A percentile compares a stretch with the other conserved stretches of the same genome.
These are phyloP conservation scores for Candida sanyaensis DNA, from an alignment of 1,139 yeast genomes.

Conservation along the genomic window DNA sequence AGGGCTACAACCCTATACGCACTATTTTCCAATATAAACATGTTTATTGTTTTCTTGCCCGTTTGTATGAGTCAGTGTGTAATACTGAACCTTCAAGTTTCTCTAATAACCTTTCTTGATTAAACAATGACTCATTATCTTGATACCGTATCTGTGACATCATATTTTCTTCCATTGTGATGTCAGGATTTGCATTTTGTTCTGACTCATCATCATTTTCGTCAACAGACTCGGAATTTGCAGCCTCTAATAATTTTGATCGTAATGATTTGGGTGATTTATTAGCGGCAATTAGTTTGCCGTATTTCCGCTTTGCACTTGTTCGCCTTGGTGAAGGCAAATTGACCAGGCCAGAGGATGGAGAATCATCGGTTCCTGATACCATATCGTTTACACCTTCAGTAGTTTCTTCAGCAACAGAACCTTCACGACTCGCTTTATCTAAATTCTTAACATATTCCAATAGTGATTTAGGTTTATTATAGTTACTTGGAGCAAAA, in stretches of 20 bases:
- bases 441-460: constrained; percentile 29
- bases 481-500: constrained; percentile 38
- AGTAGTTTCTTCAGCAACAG: constrained; percentile 4
- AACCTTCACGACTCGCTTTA: constrained; percentile 5
- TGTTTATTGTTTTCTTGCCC: constrained; percentile 6
- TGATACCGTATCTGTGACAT: constrained; percentile 34
- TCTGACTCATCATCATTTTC: constrained; percentile 3
- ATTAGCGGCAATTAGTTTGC: constrained; percentile 25
- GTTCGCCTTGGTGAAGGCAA: constrained; percentile 45
- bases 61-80: background rate
- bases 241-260: constrained; percentile 9
- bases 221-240: constrained; percentile 2
- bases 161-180: constrained; percentile 22
- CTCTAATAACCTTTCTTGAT: constrained; percentile 27
- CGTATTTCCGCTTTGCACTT: constrained; percentile 34
- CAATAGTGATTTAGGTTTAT: constrained; percentile 30
- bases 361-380: constrained; percentile 3
- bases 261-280: constrained; percentile 13
- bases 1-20: constrained; percentile 12
- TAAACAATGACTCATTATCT: constrained; percentile 28
- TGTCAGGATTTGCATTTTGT: constrained; percentile 16
- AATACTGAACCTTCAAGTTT: constrained; percentile 18
- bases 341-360: constrained; percentile 15
- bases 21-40: background rate
- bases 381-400: constrained; percentile 3